Conservation (phyloP, 108 stramenopile species). For the Poteriospumella lacustris region DNA sequence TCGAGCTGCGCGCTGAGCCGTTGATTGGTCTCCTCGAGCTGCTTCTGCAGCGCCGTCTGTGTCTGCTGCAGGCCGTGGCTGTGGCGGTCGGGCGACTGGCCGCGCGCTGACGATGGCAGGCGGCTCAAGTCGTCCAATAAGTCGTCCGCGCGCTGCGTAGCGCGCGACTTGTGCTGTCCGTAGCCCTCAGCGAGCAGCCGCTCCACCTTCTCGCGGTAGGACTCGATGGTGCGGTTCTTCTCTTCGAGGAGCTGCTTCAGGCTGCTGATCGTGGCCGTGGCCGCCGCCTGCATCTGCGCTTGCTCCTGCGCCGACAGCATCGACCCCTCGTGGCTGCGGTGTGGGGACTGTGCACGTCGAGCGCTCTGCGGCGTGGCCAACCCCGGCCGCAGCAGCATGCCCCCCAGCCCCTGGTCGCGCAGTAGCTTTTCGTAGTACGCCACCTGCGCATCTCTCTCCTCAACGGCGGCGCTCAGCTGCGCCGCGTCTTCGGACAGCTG, state of each 20-base stretch:
- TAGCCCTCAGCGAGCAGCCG: background rate
- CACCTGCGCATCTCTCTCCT: background rate
- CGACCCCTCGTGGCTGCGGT: background rate
- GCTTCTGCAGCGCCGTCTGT: too few relatives aligned
- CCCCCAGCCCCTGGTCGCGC: background rate
- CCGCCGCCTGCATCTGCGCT: conserved; percentile 23
- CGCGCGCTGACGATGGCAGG: background rate
- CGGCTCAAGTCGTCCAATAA: background rate
- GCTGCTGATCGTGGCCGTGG: conserved; percentile 20
- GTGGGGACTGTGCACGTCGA: background rate
- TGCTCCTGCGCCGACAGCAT: conserved; percentile 10
- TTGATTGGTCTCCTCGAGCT: background rate
- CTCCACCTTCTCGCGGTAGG: background rate
- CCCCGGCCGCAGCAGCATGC: background rate
- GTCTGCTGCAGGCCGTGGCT: too few relatives aligned
- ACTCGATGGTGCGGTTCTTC: conserved; percentile 28
- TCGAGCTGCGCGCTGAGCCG: background rate
- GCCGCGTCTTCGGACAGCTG: too few relatives aligned
- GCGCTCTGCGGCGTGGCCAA: too few relatives aligned
- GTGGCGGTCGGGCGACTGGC: background rate
- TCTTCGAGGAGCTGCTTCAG: conserved; percentile 15
- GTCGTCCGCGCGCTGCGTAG: background rate
- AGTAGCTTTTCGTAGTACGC: conserved; percentile 9
- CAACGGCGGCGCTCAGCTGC: too few relatives aligned
- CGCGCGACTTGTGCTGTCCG: background rate